Percentiles rank a stretch among this genome's conserved stretches.
These are phyloP conservation scores for Rhodotorula toruloides DNA, from an alignment of 768 basidiomycete genomes.

Conservation along the genomic window DNA sequence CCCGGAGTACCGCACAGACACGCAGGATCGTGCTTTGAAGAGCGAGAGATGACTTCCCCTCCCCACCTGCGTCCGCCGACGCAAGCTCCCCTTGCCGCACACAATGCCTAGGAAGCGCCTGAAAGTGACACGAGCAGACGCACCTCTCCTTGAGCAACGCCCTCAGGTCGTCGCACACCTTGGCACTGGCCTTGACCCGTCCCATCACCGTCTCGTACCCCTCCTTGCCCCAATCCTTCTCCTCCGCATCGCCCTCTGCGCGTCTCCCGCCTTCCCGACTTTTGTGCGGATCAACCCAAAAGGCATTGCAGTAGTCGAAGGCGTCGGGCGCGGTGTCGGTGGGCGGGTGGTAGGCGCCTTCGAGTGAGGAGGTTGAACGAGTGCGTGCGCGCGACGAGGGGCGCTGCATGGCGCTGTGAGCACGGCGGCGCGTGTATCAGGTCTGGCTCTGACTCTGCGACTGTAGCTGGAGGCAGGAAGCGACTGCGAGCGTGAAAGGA, in stretches of 20 bases:
- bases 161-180: constrained; percentile 82
- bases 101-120: background rate
- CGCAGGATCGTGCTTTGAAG: no score
- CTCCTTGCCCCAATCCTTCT: constrained; percentile 27
- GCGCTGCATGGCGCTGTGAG: background rate
- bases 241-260: constrained; percentile 18
- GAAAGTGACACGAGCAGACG: constrained; percentile 41
- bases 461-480: no score
- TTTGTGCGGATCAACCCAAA: constrained; percentile 63
- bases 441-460: background rate
- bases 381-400: background rate
- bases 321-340: background rate
- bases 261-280: constrained; percentile 8
- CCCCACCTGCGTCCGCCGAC: no score
- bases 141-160: constrained; percentile 93
- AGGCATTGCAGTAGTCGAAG: constrained; percentile 90
- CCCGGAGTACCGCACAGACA: no score
- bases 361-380: background rate
- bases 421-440: background rate
- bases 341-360: constrained; percentile 12
- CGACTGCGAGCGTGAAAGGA: background rate
- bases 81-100: background rate
- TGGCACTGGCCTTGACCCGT: constrained; percentile 42
- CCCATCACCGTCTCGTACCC: constrained; percentile 49
- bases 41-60: no score